Evolutionary conservation across 1,284 basidiomycete genomes (phyloP).

Genomic region (Trametes polyzona): DNA sequence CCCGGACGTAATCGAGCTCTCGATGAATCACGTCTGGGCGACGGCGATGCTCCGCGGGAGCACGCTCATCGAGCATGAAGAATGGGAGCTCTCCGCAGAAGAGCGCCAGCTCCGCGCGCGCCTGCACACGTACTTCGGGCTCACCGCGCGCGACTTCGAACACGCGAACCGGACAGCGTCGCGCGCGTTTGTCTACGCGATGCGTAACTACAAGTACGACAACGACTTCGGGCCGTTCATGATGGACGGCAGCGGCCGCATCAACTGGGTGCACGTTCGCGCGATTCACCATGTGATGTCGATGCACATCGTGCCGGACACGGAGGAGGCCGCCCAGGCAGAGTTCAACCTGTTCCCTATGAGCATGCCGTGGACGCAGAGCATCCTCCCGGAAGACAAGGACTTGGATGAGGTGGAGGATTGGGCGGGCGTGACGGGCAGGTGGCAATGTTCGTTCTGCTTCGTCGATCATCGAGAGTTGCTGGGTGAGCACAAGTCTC

Average conservation of each 20-base stretch:
- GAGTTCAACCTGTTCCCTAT: constrained; percentile 49
- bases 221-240: constrained; percentile 64
- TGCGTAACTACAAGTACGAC: constrained; percentile 53
- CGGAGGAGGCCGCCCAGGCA: constrained; percentile 37
- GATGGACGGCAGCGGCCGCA: constrained; percentile 42
- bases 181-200: constrained; percentile 61
- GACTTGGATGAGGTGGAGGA: constrained; percentile 47
- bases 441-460: constrained; percentile 65
- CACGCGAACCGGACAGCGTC: constrained; percentile 41
- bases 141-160: constrained; percentile 48
- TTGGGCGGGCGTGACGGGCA: constrained; percentile 66
- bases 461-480: constrained; percentile 71
- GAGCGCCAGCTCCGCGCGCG: constrained; percentile 52
- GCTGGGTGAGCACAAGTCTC: constrained; percentile 46
- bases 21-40: constrained; percentile 58
- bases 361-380: constrained; percentile 59
- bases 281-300: constrained; percentile 60
- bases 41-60: constrained; percentile 45
- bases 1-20: constrained; percentile 38
- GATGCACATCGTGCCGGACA: constrained; percentile 50
- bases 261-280: constrained; percentile 66
- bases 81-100: constrained; percentile 32
- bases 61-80: constrained; percentile 46
- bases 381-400: constrained; percentile 44
- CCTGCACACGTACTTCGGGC: constrained; percentile 58